Base-by-base conservation (phyloP, 148 eudicot species). In the Polygonum maritimum region DNA sequence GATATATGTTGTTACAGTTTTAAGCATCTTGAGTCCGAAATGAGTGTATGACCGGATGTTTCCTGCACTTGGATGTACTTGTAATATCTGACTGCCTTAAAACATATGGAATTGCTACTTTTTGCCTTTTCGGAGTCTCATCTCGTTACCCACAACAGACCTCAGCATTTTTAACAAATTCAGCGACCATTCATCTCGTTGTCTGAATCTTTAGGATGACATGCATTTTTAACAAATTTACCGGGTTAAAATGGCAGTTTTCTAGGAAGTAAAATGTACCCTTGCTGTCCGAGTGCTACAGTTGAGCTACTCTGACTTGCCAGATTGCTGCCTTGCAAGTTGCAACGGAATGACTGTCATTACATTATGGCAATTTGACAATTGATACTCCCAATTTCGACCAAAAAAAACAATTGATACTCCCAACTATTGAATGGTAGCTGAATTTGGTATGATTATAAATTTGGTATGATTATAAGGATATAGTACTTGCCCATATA, bases 21-120 rank as follows among this genome's bases (percentile, higher is more conserved):
- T 2, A 65, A 65, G 71, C 71, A 67, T 67, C 44, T 38, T 36
- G 71, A 67, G 19, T 62, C 69, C 38, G 71, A 36, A 36, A 67
- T 13, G 45, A 67, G 16, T 67, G 71, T 67, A 67, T 13, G 45
- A 67, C 19, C 41, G 2, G 44, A 35, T 38, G 36, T 67, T 4
- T 67, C 7, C 3, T 18, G 38, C 39, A 33, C 33, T 31, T 60
- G 11, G 11, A 31, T 31, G 39, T 31, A 33, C 44, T 36, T 67
- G 6, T 36, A 67, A 62, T 62, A 9, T 67, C 44, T 35, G 71
- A 67, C 71, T 67, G 15, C 14, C 71, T 67, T 36, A 15, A 67
- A 67, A 16, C 60, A 54, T 15, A 60, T 60, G 67, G 38, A 60
- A 12, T 58, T 60, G 36, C 67, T 22, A 60, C 67, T 60, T 58